phyloP scores from a whole-genome alignment of 495 filamentous ascomycete genomes.

The Tuber aestivum region DNA sequence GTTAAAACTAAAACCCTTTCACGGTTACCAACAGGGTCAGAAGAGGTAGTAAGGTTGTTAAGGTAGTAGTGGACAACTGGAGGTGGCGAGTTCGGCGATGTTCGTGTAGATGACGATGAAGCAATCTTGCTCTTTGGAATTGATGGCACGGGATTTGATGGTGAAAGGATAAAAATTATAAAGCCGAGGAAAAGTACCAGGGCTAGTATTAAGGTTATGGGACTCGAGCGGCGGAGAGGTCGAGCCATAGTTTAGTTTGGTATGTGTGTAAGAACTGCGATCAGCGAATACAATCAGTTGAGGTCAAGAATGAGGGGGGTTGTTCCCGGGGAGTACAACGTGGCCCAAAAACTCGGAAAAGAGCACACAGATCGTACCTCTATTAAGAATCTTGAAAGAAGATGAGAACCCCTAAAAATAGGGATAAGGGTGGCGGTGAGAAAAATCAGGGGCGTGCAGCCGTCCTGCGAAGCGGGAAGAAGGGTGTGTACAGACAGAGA shows the following conservation, averaged over 20 bases:
- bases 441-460: background rate
- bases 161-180: conserved; percentile 46
- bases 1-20: conserved; percentile 90
- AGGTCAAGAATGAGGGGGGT: background rate
- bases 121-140: conserved; percentile 37
- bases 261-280: conserved; percentile 42
- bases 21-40: conserved; percentile 63
- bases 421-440: background rate
- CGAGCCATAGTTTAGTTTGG: conserved; percentile 45
- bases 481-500: background rate
- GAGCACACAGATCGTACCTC: background rate
- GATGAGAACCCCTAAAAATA: background rate
- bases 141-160: conserved; percentile 45
- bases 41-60: conserved; percentile 80
- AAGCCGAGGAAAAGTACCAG: conserved; percentile 62
- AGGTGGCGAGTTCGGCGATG: conserved; percentile 71
- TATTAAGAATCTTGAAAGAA: background rate
- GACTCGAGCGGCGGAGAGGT: conserved; percentile 61
- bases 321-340: background rate
- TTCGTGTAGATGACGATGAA: conserved; percentile 67
- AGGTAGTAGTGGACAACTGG: conserved; percentile 93
- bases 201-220: conserved; percentile 61
- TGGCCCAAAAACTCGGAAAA: background rate
- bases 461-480: background rate
- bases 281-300: conserved; percentile 26